Base-by-base conservation (phyloP, 2,329 filamentous ascomycete species). In the Pochonia chlamydosporia region DNA sequence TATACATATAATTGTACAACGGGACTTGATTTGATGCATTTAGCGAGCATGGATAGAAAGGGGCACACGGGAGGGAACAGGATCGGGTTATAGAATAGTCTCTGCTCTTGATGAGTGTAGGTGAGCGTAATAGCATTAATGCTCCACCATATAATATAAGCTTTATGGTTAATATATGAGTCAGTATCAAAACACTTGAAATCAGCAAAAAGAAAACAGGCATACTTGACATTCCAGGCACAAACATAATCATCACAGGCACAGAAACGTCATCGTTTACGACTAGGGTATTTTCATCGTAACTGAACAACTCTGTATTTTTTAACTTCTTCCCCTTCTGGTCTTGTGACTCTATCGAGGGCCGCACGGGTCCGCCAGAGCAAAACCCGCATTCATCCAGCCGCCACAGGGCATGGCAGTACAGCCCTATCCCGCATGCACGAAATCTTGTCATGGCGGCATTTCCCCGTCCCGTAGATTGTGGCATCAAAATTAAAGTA, bases 401-500 rank as follows among this genome's bases (percentile, higher is more conserved):
- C 9, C 28, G 11, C 24, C 24, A 25, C 24, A 41, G 18, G 37
- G n/a, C 49, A 36, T 40, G 43, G 16, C 44, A 47, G 39, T 46
- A 46, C 39, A 46, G 40, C 43, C 49, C 48, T 24, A 36, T 46
- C 40, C 45, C 31, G 50, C 40, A 52, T 47, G 43, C 44, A 49
- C 43, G 33, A 36, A 48, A 39, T 46, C 50, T 50, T 39, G 46
- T 48, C 49, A 47, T 36, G 43, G 45, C 47, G 49, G 49, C 26
- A 33, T 43, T 44, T 44, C 43, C 46, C 35, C 46, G 49, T 49
- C 47, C 51, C 33, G 52, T 53, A 50, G 51, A 53, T 46, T 43
- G 47, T 26, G 35, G 47, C 47, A 51, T 44, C 47, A 50, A 51
- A 52, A 53, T 55, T 56, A 56, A 60, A 52, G 55, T 58, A 60